These are phyloP conservation scores for Dictyophora rubrovolvata DNA, from an alignment of 768 basidiomycete species.

Conservation along the genomic window DNA sequence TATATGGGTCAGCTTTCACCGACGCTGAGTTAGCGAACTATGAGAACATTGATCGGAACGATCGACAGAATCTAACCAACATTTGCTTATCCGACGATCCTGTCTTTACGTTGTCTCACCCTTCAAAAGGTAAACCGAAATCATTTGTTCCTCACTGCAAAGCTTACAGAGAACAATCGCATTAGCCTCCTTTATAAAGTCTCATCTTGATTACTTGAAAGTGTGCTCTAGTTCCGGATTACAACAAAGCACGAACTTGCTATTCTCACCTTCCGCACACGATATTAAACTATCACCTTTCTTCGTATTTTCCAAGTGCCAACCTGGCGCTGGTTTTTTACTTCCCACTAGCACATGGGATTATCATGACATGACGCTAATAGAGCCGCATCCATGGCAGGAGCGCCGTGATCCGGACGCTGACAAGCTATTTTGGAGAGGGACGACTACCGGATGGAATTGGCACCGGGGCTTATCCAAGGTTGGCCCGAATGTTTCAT, in stretches of 20 bases:
- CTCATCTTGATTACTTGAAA: neutral
- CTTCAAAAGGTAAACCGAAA: neutral
- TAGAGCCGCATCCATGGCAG: constrained; percentile 40
- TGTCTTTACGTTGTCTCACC: constrained; percentile 1
- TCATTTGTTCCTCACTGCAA: neutral
- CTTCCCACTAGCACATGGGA: constrained; percentile 1
- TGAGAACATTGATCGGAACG: constrained; percentile 10
- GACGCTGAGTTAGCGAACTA: neutral
- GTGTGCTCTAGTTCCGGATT: constrained; percentile 2
- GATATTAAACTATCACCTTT: constrained; percentile 1
- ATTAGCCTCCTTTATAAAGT: neutral
- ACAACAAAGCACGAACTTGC: neutral
- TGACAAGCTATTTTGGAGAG: constrained; percentile 61
- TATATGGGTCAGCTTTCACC: constrained; percentile 3
- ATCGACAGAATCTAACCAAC: constrained; percentile 3
- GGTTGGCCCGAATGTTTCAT: constrained; percentile 19
- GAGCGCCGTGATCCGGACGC: constrained; percentile 37
- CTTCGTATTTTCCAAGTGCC: constrained; percentile 12
- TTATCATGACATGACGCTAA: neutral
- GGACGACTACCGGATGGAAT: constrained; percentile 58
- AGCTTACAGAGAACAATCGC: neutral
- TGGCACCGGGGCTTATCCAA: constrained; percentile 33
- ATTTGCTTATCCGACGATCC: constrained; percentile 8
- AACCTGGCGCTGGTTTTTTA: constrained; percentile 5
- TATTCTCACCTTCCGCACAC: neutral